A percentile compares a stretch with the other conserved stretches of the same genome.
These are phyloP conservation scores for Plantago elongata DNA, from an alignment of 257 asterid genomes.

Conservation along the genomic window DNA sequence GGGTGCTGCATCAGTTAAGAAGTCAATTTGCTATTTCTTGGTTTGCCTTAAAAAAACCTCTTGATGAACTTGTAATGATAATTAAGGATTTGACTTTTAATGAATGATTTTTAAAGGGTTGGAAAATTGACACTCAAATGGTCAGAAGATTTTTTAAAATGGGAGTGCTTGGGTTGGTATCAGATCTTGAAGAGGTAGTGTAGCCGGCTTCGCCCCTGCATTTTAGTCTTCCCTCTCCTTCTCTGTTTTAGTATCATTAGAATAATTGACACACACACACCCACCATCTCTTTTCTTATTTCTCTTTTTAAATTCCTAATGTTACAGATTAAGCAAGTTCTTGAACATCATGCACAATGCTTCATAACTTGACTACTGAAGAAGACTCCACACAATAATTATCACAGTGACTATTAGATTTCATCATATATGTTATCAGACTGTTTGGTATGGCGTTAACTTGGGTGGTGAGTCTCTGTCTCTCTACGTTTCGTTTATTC, in stretches of 20 bases:
- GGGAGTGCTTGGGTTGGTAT: not conserved
- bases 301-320: too few relatives aligned
- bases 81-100: conserved; percentile 7
- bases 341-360: too few relatives aligned
- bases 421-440: too few relatives aligned
- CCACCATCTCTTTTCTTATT: not conserved
- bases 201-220: conserved; percentile 5
- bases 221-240: not conserved
- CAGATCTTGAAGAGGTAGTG: conserved; percentile 1
- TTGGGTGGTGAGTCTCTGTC: too few relatives aligned
- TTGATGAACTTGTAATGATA: not conserved
- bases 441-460: too few relatives aligned
- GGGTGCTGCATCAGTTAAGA: conserved; percentile 17
- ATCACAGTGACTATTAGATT: too few relatives aligned
- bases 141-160: not conserved
- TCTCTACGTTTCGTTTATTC: too few relatives aligned
- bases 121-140: not conserved
- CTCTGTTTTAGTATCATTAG: too few relatives aligned
- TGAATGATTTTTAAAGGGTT: not conserved
- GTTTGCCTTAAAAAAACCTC: not conserved
- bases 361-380: too few relatives aligned
- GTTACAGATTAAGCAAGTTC: too few relatives aligned
- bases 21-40: conserved; percentile 36
- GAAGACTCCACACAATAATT: too few relatives aligned
- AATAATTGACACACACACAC: not conserved